Base-by-base conservation (phyloP, 306 rosid genomes). In the Quercus engelmannii region DNA sequence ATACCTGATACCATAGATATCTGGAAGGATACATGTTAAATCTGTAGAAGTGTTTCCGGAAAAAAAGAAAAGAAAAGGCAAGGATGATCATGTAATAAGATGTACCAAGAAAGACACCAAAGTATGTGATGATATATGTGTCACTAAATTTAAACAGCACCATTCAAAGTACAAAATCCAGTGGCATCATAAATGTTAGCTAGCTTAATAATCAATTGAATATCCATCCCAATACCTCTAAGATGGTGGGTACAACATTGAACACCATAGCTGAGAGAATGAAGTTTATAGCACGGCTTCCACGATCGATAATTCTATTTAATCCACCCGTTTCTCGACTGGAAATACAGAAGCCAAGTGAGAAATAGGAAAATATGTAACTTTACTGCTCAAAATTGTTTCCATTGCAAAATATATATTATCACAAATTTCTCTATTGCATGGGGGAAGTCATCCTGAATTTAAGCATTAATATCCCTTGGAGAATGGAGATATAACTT, bases 1-100 rank as follows among this genome's bases (percentile, higher is more conserved):
- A 95, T 95, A 83, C 99, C 99, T 74, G 99, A 86, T 84, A 95
- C 99, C 98, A 95, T 86, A 78, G 96, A 91, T 91, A 95, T 95
- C 99, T 95, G 92, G 86, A 93, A 55, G 82, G 85, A 86, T 46
- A 86, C 80, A 84, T 82, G 90, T 91, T 87, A 82, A 88, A 83
- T 88, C 94, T 83, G 88, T 81, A 71, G 80, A 87, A 80, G 55
- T 82, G 79, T 75, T 81, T 77, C 83, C 83, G 79, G 80, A 57
- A 78, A 23, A 76, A 69, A 43, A 6, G 41, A 41, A 72, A 88
- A 82, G 80, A 74, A 61, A 76, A 63, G 78, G 81, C 62, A 55
- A 84, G 85, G 74, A 70, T 70, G 78, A 78, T 79, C 49, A 55
- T 72, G 30, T 74, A 82, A 77, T 70, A 76, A 58, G 68, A 74